Evolutionary conservation across 2,329 filamentous ascomycete genomes (phyloP).

Genomic region (Trichoderma aggressivum): DNA sequence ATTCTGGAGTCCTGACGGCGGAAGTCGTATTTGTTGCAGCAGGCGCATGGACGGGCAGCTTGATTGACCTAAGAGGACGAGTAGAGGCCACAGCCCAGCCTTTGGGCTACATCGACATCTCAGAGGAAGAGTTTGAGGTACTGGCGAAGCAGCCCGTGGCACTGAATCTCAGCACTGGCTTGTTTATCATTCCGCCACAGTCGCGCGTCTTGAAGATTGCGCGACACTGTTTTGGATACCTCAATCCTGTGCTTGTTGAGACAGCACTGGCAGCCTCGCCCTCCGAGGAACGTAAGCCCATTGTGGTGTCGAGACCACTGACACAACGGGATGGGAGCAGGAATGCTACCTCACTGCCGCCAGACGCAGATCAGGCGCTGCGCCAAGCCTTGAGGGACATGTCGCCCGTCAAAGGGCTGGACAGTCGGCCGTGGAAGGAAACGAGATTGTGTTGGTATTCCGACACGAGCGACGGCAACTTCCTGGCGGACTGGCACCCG

Average conservation of each 20-base stretch:
- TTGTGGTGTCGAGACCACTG: slow-evolving; percentile 36
- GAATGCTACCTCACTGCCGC: slow-evolving; percentile 46
- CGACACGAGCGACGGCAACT: slow-evolving; percentile 69
- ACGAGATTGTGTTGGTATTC: slow-evolving; percentile 74
- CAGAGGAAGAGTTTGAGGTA: slow-evolving; percentile 62
- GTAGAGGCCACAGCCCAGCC: slow-evolving; percentile 79
- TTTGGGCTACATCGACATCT: slow-evolving; percentile 73
- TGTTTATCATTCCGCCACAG: slow-evolving; percentile 71
- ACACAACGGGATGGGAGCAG: slow-evolving; percentile 39
- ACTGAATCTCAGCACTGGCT: slow-evolving; percentile 66
- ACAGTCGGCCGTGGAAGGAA: slow-evolving; percentile 56
- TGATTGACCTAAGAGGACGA: slow-evolving; percentile 74
- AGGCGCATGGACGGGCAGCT: slow-evolving; percentile 78
- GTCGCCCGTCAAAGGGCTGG: slow-evolving; percentile 54
- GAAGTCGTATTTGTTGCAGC: slow-evolving; percentile 77
- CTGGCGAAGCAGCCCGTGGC: slow-evolving; percentile 68
- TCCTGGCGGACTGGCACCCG: slow-evolving; percentile 68
- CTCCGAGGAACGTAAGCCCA: slow-evolving; percentile 27
- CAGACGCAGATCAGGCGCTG: slow-evolving; percentile 60
- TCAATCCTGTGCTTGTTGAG: slow-evolving; percentile 46
- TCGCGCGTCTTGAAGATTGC: slow-evolving; percentile 64
- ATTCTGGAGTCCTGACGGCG: slow-evolving; percentile 45
- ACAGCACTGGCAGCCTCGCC: slow-evolving; percentile 34
- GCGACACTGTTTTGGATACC: slow-evolving; percentile 66
- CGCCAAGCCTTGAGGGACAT: slow-evolving; percentile 59